Percentiles rank a stretch among this genome's conserved stretches.
phyloP scores from a whole-genome alignment of 768 basidiomycete genomes.

The Boletus barrowsii region DNA sequence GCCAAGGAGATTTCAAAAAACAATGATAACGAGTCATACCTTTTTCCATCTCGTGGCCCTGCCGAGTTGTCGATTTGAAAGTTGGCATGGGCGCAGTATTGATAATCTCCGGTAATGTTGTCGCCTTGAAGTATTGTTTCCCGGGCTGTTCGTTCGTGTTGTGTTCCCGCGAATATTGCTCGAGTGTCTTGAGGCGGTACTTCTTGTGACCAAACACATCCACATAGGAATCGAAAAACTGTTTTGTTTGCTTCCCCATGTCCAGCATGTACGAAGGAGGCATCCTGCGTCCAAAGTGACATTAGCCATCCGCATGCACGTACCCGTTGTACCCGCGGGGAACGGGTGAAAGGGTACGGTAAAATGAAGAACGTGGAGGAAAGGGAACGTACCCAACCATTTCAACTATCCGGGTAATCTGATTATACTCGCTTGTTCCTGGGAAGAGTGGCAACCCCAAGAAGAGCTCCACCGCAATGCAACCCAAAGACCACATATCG shows the following conservation, averaged over 20 bases:
- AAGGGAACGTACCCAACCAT: slow-evolving; percentile 84
- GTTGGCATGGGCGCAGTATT: slow-evolving; percentile 92
- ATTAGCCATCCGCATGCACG: neutral
- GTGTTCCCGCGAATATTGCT: slow-evolving; percentile 95
- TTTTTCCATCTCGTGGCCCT: slow-evolving; percentile 85
- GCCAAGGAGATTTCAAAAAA: neutral
- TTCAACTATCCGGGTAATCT: slow-evolving; percentile 93
- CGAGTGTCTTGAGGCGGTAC: slow-evolving; percentile 83
- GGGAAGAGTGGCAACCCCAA: slow-evolving; percentile 95
- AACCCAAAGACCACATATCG: slow-evolving; percentile 99
- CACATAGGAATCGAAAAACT: slow-evolving; percentile 85
- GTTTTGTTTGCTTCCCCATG: slow-evolving; percentile 88
- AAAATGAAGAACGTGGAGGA: neutral
- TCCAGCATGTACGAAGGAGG: slow-evolving; percentile 94
- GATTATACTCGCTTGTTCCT: slow-evolving; percentile 99
- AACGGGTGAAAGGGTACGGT: neutral
- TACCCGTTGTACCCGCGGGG: neutral
- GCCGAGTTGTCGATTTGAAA: slow-evolving; percentile 69
- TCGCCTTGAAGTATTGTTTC: slow-evolving; percentile 98
- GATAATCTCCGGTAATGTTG: slow-evolving; percentile 90
- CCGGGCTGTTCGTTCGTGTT: slow-evolving; percentile 95
- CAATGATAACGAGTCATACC: slow-evolving; percentile 43
- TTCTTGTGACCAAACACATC: slow-evolving; percentile 80
- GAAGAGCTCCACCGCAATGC: slow-evolving; percentile 98
- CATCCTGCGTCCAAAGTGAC: slow-evolving; percentile 45